Conservation (phyloP, 2,329 filamentous ascomycete species). For the Emmonsia crescens region DNA sequence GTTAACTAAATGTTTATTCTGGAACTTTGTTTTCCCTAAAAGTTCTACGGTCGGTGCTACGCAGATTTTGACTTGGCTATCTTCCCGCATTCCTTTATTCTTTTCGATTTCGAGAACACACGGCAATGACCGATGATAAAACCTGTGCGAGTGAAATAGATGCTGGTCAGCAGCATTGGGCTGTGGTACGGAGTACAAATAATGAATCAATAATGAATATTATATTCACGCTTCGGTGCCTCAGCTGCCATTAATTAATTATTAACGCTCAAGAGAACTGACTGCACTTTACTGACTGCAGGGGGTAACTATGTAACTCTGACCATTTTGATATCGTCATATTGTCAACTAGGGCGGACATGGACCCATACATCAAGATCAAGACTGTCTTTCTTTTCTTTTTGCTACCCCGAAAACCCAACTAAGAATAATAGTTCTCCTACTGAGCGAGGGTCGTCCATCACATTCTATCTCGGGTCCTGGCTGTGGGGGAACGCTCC, state of each 20-base stretch:
- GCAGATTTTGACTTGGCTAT: neutral
- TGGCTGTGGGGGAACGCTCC: neutral
- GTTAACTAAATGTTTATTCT: too few species aligned
- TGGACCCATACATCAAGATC: neutral
- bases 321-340: neutral
- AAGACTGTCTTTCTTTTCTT: neutral
- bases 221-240: neutral
- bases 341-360: neutral
- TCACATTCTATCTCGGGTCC: too few species aligned
- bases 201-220: neutral
- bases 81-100: neutral
- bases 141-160: neutral
- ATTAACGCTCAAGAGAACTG: neutral
- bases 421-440: neutral
- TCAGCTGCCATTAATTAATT: neutral
- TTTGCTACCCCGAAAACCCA: neutral
- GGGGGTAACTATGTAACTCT: neutral
- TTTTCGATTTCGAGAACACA: neutral
- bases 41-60: neutral
- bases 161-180: neutral
- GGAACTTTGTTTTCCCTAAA: neutral
- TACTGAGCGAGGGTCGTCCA: neutral
- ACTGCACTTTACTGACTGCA: too few species aligned
- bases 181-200: too few species aligned
- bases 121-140: neutral